Percentiles rank a stretch among this genome's conserved stretches.
phyloP scores from a whole-genome alignment of 1,139 yeast genomes.

The Geotrichum aggregatum region DNA sequence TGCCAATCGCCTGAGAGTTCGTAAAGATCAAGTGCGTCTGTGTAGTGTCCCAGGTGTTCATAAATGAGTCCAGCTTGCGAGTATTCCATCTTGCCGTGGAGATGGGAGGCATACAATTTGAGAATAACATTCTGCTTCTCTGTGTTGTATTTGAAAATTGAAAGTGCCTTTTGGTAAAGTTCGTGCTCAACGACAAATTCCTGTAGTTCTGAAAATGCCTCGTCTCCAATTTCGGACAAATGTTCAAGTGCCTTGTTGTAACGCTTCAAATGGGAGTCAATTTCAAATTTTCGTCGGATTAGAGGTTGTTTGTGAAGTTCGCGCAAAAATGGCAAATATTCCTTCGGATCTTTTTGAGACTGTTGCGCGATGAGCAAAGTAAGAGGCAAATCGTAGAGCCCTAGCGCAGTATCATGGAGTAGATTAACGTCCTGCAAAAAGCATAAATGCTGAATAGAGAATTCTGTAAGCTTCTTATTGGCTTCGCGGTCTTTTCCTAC shows the following conservation, averaged over 20 bases:
- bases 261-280: constrained; percentile 73
- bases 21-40: constrained; percentile 66
- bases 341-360: constrained; percentile 96
- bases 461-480: constrained; percentile 42
- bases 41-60: constrained; percentile 59
- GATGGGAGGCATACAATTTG: constrained; percentile 56
- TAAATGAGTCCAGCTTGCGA: constrained; percentile 72
- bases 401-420: constrained; percentile 73
- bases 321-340: constrained; percentile 88
- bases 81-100: constrained; percentile 50
- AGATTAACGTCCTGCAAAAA: constrained; percentile 86
- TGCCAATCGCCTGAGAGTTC: constrained; percentile 73
- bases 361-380: constrained; percentile 87
- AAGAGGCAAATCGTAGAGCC: constrained; percentile 75
- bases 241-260: constrained; percentile 65
- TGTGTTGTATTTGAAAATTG: constrained; percentile 56
- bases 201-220: constrained; percentile 53
- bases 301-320: constrained; percentile 64
- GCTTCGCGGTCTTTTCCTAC: constrained; percentile 46
- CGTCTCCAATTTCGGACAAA: constrained; percentile 51
- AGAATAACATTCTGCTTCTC: constrained; percentile 50
- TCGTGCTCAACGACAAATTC: constrained; percentile 68
- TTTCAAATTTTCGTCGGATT: constrained; percentile 64
- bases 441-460: constrained; percentile 74
- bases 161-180: constrained; percentile 68